Evolutionary conservation across 2,329 filamentous ascomycete genomes (phyloP).

Genomic region (Trichothecium sympodiale): DNA sequence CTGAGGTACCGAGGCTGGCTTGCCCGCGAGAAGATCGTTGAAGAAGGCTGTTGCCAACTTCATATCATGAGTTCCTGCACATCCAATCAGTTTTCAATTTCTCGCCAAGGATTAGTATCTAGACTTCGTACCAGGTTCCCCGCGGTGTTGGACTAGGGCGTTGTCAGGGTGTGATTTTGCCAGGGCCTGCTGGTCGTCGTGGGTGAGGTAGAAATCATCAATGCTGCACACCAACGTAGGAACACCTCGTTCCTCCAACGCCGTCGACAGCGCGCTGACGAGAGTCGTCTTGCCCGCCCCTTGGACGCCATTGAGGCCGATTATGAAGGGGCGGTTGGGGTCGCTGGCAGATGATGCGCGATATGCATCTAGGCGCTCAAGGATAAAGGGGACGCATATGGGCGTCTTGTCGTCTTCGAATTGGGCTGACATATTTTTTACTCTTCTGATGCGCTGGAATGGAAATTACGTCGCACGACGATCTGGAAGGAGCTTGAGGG

Average conservation of each 20-base stretch:
- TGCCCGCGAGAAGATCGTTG: conserved; percentile 37
- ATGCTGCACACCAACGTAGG: conserved; percentile 68
- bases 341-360: conserved; percentile 12
- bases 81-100: no score
- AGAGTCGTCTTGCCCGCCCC: conserved; percentile 89
- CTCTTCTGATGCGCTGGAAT: no score
- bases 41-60: conserved; percentile 54
- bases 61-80: conserved; percentile 63
- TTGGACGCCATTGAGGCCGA: conserved; percentile 86
- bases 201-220: conserved; percentile 80
- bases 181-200: conserved; percentile 54
- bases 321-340: conserved; percentile 54
- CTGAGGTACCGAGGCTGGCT: conserved; percentile 49
- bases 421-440: no score
- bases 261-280: conserved; percentile 53
- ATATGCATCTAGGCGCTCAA: conserved; percentile 45
- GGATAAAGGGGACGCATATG: conserved; percentile 68
- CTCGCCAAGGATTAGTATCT: no score
- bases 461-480: no score
- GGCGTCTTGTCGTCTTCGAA: conserved; percentile 70
- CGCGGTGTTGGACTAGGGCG: conserved; percentile 67
- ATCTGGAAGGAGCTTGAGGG: no score
- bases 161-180: conserved; percentile 58
- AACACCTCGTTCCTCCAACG: conserved; percentile 44
- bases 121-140: conserved; percentile 61